These are phyloP conservation scores for Lodderomyces jiufengensis DNA, from an alignment of 1,139 yeast species.

Conservation along the genomic window DNA sequence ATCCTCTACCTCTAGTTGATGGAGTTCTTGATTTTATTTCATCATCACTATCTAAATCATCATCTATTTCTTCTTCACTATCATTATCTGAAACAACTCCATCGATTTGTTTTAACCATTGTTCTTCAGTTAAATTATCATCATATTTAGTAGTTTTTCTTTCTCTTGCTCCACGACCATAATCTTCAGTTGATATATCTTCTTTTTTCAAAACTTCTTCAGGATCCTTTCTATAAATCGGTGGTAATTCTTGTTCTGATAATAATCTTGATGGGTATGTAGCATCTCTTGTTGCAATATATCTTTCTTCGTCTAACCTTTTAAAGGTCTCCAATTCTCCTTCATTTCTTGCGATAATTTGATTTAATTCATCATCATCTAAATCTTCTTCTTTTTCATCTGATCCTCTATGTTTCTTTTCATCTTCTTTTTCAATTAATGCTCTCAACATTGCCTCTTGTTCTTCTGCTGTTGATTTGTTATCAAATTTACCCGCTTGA, in stretches of 20 bases:
- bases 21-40: conserved; percentile 16
- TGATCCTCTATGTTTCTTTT: conserved; percentile 38
- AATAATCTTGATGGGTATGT: conserved; percentile 50
- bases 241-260: conserved; percentile 64
- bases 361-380: conserved; percentile 71
- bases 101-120: conserved; percentile 66
- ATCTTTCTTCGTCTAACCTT: conserved; percentile 55
- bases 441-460: conserved; percentile 75
- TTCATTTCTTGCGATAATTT: conserved; percentile 66
- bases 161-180: conserved; percentile 65
- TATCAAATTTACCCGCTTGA: conserved; percentile 85
- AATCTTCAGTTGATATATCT: conserved; percentile 39
- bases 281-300: conserved; percentile 36
- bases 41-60: conserved; percentile 1
- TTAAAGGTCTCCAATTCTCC: conserved; percentile 53
- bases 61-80: conserved; percentile 23
- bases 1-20: conserved; percentile 25
- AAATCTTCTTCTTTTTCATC: conserved; percentile 44
- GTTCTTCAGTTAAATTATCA: conserved; percentile 72
- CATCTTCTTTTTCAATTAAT: conserved; percentile 69
- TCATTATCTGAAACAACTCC: conserved; percentile 38
- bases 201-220: conserved; percentile 47
- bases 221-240: conserved; percentile 51
- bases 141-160: conserved; percentile 59
- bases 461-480: conserved; percentile 77